Base-by-base conservation (phyloP, 768 basidiomycete species). In the Mycena sanguinolenta region DNA sequence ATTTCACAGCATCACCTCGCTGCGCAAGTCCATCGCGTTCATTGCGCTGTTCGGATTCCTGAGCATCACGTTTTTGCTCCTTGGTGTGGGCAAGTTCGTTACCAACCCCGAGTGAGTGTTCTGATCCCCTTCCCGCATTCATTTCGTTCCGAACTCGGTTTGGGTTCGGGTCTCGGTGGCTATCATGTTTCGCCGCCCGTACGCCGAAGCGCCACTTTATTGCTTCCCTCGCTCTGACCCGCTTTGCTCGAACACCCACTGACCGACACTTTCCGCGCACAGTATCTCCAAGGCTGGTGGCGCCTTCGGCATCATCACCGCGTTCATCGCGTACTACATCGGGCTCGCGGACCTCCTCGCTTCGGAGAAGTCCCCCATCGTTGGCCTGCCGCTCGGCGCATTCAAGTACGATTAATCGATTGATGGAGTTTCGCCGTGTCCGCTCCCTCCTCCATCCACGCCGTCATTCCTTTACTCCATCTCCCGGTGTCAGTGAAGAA, bases 261-360 rank as follows among this genome's bases (percentile, higher is more conserved):
- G 39, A 39, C 39, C 14, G 36, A 38, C 8, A 38, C 36, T 38
- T 17, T 4, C 6, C 16, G 9, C 16, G 13, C 30, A 23, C 58
- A 77, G 76, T 21, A 39, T 76, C 14, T 38, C 39, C 23, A 79
- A 73, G 58, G 79, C 76, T 19, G 78, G 77, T 46, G 80, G 81
- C 28, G 77, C 74, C 5, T 68, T 82, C 19, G 81, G 81, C 39
- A 77, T 82, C 54, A 64, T 78, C 36, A 80, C 80, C 46, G 81
- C 77, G 1, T 65, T 81, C 34, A 71, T 80, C 50, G 81, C 80
- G 12, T 81, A 77, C 63, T 82, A 82, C 60, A 78, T 79, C 58
- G 80, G 77, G 1, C 66, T 79, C 52, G 77, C 76, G 49, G 79
- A 79, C 60, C 54, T 81, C 57, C 57, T 81, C 63, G 73, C 79